These are phyloP conservation scores for Choanephora cucurbitarum DNA, from an alignment of 371 early-diverging fungal species.

Conservation along the genomic window DNA sequence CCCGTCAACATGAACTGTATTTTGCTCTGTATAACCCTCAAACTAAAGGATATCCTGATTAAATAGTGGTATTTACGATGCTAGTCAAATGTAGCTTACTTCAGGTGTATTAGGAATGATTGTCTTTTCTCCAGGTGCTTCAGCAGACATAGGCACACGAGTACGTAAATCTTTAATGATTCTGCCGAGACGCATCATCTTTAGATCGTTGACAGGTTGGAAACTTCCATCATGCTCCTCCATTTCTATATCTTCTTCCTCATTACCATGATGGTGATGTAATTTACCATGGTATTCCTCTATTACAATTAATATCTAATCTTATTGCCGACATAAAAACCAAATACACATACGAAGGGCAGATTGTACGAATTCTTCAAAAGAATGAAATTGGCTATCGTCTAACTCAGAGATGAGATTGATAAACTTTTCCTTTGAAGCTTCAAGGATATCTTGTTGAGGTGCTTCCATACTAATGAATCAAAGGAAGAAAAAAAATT, in stretches of 20 bases:
- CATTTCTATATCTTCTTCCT: slow-evolving; percentile 23
- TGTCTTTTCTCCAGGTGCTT: slow-evolving; percentile 63
- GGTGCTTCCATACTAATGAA: slow-evolving; percentile 17
- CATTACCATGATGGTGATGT: slow-evolving; percentile 26
- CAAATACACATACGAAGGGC: slow-evolving; percentile 47
- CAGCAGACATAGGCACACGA: slow-evolving; percentile 58
- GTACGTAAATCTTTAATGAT: slow-evolving; percentile 61
- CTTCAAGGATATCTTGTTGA: slow-evolving; percentile 33
- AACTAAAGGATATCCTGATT: slow-evolving; percentile 41
- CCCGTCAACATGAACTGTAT: slow-evolving; percentile 67
- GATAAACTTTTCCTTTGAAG: slow-evolving; percentile 54
- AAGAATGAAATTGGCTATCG: slow-evolving; percentile 52
- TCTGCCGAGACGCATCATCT: slow-evolving; percentile 45
- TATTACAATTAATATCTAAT: slow-evolving; percentile 9
- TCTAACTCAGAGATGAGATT: slow-evolving; percentile 53
- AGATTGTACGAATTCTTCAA: slow-evolving; percentile 56
- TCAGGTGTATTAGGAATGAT: slow-evolving; percentile 56
- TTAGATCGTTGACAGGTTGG: slow-evolving; percentile 45
- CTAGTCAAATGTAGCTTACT: slow-evolving; percentile 30
- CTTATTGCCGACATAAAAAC: too few relatives aligned
- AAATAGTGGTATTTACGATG: not conserved
- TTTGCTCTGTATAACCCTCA: slow-evolving; percentile 53
- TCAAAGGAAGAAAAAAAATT: not conserved
- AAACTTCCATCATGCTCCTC: slow-evolving; percentile 33
- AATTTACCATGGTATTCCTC: slow-evolving; percentile 48